Evolutionary conservation across 805 yeast species (phyloP), one percentile per base, ranked within the genome.

Genomic region (Candida arabinofermentans): DNA sequence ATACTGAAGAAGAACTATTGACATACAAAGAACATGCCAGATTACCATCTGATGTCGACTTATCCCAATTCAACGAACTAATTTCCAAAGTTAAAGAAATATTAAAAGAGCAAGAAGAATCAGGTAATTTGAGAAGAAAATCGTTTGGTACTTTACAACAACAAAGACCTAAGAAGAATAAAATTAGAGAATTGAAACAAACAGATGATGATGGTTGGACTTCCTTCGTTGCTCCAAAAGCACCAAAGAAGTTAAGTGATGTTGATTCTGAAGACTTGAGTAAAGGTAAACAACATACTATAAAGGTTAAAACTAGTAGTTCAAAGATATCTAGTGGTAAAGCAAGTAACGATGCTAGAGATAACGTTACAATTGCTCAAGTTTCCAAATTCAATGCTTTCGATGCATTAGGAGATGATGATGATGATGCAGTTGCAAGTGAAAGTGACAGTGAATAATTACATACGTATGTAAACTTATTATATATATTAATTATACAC

Each of bases 131-230:
- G 32, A 75, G 89, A 69, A 79, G 88, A 71, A 75, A 78, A 48
- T 81, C 87, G 12, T 71, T 81, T n/a, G n/a, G n/a, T n/a, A n/a
- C n/a, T n/a, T n/a, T 56, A 74, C 81, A 58, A 47, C 48, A 14
- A 43, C 45, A 40, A 80, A 75, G 58, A 74, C n/a, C n/a, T n/a
- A n/a, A 75, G 64, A 70, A 68, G 52, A 72, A 71, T 46, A 66
- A 65, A 49, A 70, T 69, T 27, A 68, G 73, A 43, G 73, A 67
- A 42, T 69, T 70, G 42, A 67, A 70, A 36, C 72, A 68, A 45
- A 75, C 82, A 27, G 95, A 85, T 58, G 84, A 81, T 43, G 91
- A 86, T 48, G 95, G 95, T 35, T 86, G 93, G 91, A 84, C 84
- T 43, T 82, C 91, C 18, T 65, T 75, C 48, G 66, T 71, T 40